Percentiles rank a stretch among this genome's conserved stretches.
Evolutionary conservation across 2,329 filamentous ascomycete genomes (phyloP).

Genomic region (Microdochium trichocladiopsis): DNA sequence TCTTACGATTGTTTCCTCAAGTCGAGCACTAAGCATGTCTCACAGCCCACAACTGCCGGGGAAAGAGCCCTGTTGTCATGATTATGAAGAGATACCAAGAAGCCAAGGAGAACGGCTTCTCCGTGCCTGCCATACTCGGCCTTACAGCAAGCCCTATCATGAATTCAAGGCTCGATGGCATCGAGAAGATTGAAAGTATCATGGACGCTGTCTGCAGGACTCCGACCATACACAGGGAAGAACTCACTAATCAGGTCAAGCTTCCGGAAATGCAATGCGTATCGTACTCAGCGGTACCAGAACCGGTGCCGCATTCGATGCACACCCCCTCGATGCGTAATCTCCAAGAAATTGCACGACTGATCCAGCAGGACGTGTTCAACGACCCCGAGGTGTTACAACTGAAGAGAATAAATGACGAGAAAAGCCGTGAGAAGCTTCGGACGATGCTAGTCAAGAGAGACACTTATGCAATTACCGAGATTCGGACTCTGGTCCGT

Average conservation of each 20-base stretch:
- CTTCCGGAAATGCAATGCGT: conserved; percentile 45
- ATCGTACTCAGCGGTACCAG: conserved; percentile 20
- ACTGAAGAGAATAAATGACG: conserved; percentile 33
- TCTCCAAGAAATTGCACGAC: conserved; percentile 30
- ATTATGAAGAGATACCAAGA: conserved; percentile 70
- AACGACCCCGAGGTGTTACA: conserved; percentile 53
- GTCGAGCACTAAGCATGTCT: conserved; percentile 5
- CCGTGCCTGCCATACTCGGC: conserved; percentile 63
- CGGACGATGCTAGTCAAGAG: conserved; percentile 28
- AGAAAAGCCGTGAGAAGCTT: conserved; percentile 30
- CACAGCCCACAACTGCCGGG: conserved; percentile 70
- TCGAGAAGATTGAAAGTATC: conserved; percentile 60
- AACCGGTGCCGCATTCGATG: not conserved
- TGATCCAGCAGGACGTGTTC: conserved; percentile 40
- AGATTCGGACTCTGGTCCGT: conserved; percentile 47
- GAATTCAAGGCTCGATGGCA: conserved; percentile 43
- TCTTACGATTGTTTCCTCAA: conserved; percentile 2
- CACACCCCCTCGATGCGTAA: conserved; percentile 31
- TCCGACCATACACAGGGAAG: conserved; percentile 60
- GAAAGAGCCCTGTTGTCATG: conserved; percentile 54
- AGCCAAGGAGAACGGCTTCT: conserved; percentile 24
- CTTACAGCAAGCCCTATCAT: conserved; percentile 75
- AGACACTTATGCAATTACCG: conserved; percentile 44
- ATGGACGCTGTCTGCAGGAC: conserved; percentile 63
- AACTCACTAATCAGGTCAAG: conserved; percentile 62